These are phyloP conservation scores for Quercus mongolica DNA, from an alignment of 306 rosid genomes.

Conservation along the genomic window DNA sequence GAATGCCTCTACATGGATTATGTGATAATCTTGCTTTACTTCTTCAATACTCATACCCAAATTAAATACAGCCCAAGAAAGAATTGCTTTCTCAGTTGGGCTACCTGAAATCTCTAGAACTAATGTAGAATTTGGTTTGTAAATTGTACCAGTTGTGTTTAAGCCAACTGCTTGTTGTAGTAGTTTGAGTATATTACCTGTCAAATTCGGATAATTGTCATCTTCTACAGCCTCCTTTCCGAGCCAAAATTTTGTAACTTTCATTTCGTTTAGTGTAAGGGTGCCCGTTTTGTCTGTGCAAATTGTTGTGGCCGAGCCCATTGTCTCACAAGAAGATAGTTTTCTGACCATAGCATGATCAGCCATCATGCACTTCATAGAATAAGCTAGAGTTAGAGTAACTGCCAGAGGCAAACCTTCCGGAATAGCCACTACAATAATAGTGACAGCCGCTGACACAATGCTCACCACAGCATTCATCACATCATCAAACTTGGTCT, in stretches of 20 bases:
- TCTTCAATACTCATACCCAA: slow-evolving; percentile 17
- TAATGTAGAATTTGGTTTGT: not conserved
- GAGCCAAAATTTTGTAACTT: slow-evolving; percentile 23
- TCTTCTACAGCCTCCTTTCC: slow-evolving; percentile 2
- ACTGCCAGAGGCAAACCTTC: slow-evolving; percentile 29
- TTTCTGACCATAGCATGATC: slow-evolving; percentile 30
- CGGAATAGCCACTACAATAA: slow-evolving; percentile 24
- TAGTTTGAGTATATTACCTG: not conserved
- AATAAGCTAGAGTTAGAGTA: slow-evolving; percentile 26
- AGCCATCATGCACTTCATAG: slow-evolving; percentile 24
- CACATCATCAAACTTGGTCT: slow-evolving; percentile 4
- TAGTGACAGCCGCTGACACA: slow-evolving; percentile 20
- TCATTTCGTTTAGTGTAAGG: slow-evolving; percentile 22
- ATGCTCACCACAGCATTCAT: slow-evolving; percentile 16
- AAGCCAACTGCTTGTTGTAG: slow-evolving; percentile 21
- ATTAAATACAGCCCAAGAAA: slow-evolving; percentile 15
- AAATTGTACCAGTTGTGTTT: slow-evolving; percentile 23
- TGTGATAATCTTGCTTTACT: slow-evolving; percentile 8
- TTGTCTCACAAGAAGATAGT: slow-evolving; percentile 26
- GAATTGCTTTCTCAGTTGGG: slow-evolving; percentile 24
- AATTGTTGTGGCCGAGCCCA: slow-evolving; percentile 24
- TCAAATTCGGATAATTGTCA: not conserved
- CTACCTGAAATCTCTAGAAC: slow-evolving; percentile 22
- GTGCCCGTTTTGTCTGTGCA: slow-evolving; percentile 30
- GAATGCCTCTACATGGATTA: slow-evolving; percentile 20